Percentiles rank a stretch among this genome's conserved stretches.
Conservation (phyloP, 768 basidiomycete species). For the Cubamyces lactineus region DNA sequence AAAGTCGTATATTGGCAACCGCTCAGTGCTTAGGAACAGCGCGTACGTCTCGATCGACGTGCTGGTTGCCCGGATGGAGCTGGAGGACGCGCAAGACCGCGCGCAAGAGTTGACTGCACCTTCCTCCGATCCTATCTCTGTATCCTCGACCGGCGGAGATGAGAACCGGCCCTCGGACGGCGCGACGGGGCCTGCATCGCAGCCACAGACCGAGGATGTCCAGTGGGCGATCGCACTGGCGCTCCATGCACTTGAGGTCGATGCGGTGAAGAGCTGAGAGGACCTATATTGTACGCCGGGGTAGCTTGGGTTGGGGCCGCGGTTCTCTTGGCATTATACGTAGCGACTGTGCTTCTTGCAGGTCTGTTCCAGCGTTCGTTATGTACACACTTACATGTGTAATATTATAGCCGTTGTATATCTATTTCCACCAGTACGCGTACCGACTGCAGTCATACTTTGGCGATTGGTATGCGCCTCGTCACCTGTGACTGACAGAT, state of each 20-base stretch:
- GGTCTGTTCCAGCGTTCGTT: too few species aligned
- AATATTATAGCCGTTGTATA: too few species aligned
- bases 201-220: conserved; percentile 1
- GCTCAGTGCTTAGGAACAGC: conserved; percentile 1
- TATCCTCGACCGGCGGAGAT: background rate
- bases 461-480: too few species aligned
- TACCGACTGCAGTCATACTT: too few species aligned
- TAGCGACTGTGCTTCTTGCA: too few species aligned
- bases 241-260: conserved; percentile 8
- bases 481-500: too few species aligned
- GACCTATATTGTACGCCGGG: too few species aligned
- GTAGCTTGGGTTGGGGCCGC: too few species aligned
- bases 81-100: background rate
- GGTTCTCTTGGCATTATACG: too few species aligned
- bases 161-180: background rate
- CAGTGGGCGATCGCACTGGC: conserved; percentile 21
- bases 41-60: conserved; percentile 12
- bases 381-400: too few species aligned
- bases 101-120: conserved; percentile 1
- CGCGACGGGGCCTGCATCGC: background rate
- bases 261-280: background rate
- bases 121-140: conserved; percentile 6
- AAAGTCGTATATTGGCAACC: conserved; percentile 18
- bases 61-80: background rate
- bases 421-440: too few species aligned